A percentile compares a stretch with the other conserved stretches of the same genome.
Conservation (phyloP, 805 yeast species). For the Candida nemodendra region DNA sequence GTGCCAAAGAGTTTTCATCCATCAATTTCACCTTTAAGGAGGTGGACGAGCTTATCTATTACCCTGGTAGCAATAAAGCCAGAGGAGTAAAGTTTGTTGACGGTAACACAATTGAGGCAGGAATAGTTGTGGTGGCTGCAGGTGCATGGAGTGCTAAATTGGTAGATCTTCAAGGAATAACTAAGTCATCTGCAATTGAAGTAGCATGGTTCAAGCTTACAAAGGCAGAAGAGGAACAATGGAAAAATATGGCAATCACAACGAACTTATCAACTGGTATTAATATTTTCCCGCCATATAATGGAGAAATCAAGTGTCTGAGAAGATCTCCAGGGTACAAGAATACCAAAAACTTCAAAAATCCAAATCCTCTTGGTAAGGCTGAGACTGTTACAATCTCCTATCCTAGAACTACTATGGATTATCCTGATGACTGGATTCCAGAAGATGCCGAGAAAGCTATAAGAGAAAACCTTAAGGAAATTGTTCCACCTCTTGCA, state of each 20-base stretch:
- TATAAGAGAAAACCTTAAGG: slow-evolving; percentile 20
- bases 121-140: slow-evolving; percentile 25
- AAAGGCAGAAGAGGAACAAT: slow-evolving; percentile 21
- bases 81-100: slow-evolving; percentile 19
- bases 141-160: slow-evolving; percentile 31
- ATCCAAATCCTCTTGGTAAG: slow-evolving; percentile 18
- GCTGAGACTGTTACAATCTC: slow-evolving; percentile 13
- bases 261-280: slow-evolving; percentile 29
- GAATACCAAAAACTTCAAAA: slow-evolving; percentile 17
- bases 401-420: slow-evolving; percentile 24
- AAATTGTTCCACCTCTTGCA: slow-evolving; percentile 23
- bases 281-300: slow-evolving; percentile 27
- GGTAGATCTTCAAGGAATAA: slow-evolving; percentile 21
- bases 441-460: slow-evolving; percentile 27
- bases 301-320: slow-evolving; percentile 26
- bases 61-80: slow-evolving; percentile 12
- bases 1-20: slow-evolving; percentile 16
- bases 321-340: slow-evolving; percentile 28
- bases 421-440: slow-evolving; percentile 25
- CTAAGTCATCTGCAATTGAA: slow-evolving; percentile 22
- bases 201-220: slow-evolving; percentile 28
- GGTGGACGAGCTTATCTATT: slow-evolving; percentile 16
- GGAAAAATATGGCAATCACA: slow-evolving; percentile 28
- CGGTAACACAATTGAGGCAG: slow-evolving; percentile 10
- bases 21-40: slow-evolving; percentile 21